phyloP scores from a whole-genome alignment of 2,329 filamentous ascomycete species.

The Pseudophaeomoniella oleicola region DNA sequence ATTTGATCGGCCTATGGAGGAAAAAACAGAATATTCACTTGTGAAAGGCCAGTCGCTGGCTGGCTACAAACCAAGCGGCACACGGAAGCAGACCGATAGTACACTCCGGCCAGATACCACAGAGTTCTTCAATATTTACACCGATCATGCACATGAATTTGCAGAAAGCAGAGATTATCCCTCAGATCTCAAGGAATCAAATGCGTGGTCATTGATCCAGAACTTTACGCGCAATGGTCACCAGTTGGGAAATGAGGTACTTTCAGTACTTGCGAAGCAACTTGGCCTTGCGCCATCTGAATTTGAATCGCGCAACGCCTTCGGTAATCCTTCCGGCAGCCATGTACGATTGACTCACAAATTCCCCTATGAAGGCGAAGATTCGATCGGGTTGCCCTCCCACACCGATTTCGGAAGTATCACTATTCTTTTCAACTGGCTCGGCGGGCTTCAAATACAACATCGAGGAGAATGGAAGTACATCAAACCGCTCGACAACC shows the following conservation, averaged over 20 bases:
- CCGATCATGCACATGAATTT: conserved; percentile 35
- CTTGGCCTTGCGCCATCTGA: conserved; percentile 27
- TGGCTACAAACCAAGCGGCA: conserved; percentile 37
- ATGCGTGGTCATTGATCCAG: conserved; percentile 21
- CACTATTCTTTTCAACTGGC: conserved; percentile 41
- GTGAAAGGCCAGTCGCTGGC: conserved; percentile 35
- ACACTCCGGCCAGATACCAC: conserved; percentile 35
- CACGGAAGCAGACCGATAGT: conserved; percentile 28
- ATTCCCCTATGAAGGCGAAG: conserved; percentile 29
- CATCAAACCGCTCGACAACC: conserved; percentile 34
- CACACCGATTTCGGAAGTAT: conserved; percentile 44
- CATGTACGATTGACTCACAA: conserved; percentile 39
- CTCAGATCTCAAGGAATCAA: conserved; percentile 25
- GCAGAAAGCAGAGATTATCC: conserved; percentile 19
- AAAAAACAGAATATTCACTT: conserved; percentile 42
- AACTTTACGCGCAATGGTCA: conserved; percentile 32
- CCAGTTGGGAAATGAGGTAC: conserved; percentile 28
- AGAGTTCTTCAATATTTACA: conserved; percentile 42
- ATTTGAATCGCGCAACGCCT: conserved; percentile 31
- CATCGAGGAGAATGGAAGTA: conserved; percentile 33
- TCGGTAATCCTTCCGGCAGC: conserved; percentile 30
- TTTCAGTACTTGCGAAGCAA: conserved; percentile 28
- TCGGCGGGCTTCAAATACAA: conserved; percentile 39
- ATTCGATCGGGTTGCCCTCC: conserved; percentile 30
- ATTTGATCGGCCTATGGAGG: conserved; percentile 33